Evolutionary conservation across 306 rosid genomes (phyloP), one percentile per base, ranked within the genome.

Genomic region (Acacia confusa): DNA sequence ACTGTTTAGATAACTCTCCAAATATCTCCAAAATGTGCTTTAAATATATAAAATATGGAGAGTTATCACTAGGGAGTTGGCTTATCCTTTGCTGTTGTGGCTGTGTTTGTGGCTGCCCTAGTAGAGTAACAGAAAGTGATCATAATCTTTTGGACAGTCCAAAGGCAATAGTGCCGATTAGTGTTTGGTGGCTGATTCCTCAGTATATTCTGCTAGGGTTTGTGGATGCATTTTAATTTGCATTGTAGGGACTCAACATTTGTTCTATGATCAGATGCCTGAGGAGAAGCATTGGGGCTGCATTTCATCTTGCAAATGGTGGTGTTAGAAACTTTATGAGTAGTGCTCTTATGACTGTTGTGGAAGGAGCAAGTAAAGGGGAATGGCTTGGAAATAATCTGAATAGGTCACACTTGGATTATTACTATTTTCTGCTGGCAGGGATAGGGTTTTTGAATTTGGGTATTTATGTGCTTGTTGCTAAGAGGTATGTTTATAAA

Each of bases 111-210:
- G 11, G 67, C 89, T 34, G 90, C 83, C 10, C 4, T 83, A 0
- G 86, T 81, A 8, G 90, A 83, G 34, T 32, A 2, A 36, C 79
- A 0, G 87, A 86, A 0, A 79, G 48, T 43, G 22, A 84, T 0
- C 48, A 80, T 34, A 74, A 79, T 9, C 83, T 88, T 7, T 6
- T 79, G 8, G 88, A 88, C 66, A 76, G 32, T 19, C 88, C 86
- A 0, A 90, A 75, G 27, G 81, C 73, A 25, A 28, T 66, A 16
- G 48, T 88, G 2, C 91, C 93, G 15, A 88, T 88, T 61, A 75
- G 24, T 22, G 76, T 82, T n/a, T 86, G 90, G 88, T 87, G 91
- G 91, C 25, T 90, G 16, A 79, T 90, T 53, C 93, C 90, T 13
- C 93, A 90, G 32, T 88, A 78, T 60, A 28, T 84, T 14, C 1